These are phyloP conservation scores for Ophiosphaerella narmari DNA, from an alignment of 2,329 filamentous ascomycete species.

Conservation along the genomic window DNA sequence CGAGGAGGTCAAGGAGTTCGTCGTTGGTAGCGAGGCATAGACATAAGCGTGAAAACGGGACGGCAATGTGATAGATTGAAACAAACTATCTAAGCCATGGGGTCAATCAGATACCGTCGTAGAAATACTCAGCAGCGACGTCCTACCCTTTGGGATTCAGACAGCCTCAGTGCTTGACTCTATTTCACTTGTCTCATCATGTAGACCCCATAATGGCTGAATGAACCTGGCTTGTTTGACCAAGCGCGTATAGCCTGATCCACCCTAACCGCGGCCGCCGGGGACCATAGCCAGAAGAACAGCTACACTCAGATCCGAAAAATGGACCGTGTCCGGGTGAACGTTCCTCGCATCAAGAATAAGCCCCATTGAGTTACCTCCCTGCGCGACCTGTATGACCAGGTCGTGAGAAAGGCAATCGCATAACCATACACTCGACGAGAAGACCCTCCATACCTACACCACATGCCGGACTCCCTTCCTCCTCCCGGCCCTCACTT, in stretches of 20 bases:
- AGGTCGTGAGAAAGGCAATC: conserved; percentile 69
- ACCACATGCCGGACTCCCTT: conserved; percentile 25
- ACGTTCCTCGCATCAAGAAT: conserved; percentile 98
- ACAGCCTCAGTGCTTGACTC: conserved; percentile 96
- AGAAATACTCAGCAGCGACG: conserved; percentile 49
- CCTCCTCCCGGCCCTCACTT: conserved; percentile 37
- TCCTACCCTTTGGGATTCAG: conserved; percentile 53
- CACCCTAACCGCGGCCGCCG: conserved; percentile 12
- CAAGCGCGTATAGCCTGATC: conserved; percentile 56
- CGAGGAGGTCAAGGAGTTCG: conserved; percentile 55
- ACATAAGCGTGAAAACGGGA: conserved; percentile 9
- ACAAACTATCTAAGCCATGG: conserved; percentile 34
- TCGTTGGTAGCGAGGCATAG: conserved; percentile 47
- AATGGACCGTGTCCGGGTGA: conserved; percentile 44
- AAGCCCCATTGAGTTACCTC: conserved; percentile 99
- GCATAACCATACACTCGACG: conserved; percentile 97
- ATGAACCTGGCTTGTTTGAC: conserved; percentile 70
- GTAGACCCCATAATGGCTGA: conserved; percentile 55
- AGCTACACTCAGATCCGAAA: conserved; percentile 53
- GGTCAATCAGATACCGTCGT: conserved; percentile 55
- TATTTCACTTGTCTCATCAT: conserved; percentile 92
- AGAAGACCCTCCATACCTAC: conserved; percentile 63
- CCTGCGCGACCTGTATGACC: conserved; percentile 41
- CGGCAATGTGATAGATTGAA: conserved; percentile 2
- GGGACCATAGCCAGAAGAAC: conserved; percentile 16